Conservation (phyloP, 1,284 basidiomycete species). For the Dichomitus squalens region DNA sequence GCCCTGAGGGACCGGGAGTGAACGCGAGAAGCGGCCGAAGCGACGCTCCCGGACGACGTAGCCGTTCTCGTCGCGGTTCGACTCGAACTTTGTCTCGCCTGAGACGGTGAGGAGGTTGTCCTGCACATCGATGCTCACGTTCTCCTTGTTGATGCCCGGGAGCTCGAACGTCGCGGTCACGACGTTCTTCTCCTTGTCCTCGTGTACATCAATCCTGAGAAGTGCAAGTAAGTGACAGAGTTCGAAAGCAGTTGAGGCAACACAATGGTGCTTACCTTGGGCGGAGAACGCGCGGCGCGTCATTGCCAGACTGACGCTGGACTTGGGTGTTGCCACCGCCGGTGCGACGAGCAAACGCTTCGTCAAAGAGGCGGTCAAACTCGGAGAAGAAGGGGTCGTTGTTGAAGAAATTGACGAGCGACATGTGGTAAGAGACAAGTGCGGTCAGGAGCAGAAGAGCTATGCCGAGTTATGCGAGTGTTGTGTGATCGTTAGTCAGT, state of each 20-base stretch:
- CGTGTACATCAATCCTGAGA: slow-evolving; percentile 50
- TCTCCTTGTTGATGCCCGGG: slow-evolving; percentile 46
- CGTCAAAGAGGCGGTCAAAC: slow-evolving; percentile 51
- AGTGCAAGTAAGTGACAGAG: neutral
- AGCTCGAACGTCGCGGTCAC: slow-evolving; percentile 53
- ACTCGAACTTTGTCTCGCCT: slow-evolving; percentile 40
- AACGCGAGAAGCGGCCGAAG: slow-evolving; percentile 49
- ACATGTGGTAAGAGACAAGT: neutral
- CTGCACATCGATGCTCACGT: slow-evolving; percentile 45
- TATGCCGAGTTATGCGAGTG: neutral
- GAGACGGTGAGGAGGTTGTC: slow-evolving; percentile 45
- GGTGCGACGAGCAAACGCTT: slow-evolving; percentile 37
- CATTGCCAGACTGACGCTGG: slow-evolving; percentile 9
- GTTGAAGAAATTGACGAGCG: slow-evolving; percentile 20
- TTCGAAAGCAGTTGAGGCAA: too few species aligned
- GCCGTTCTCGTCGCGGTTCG: slow-evolving; percentile 43
- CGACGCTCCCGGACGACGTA: slow-evolving; percentile 53
- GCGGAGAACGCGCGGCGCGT: slow-evolving; percentile 16
- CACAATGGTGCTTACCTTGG: slow-evolving; percentile 15
- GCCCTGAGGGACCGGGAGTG: slow-evolving; percentile 47
- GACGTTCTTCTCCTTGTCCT: slow-evolving; percentile 41
- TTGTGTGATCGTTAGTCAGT: too few species aligned
- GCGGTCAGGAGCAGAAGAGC: neutral
- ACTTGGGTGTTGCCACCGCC: slow-evolving; percentile 12
- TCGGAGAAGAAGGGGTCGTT: slow-evolving; percentile 50